Conservation (phyloP, 2,329 filamentous ascomycete species). For the Epicoccum sorghinum region DNA sequence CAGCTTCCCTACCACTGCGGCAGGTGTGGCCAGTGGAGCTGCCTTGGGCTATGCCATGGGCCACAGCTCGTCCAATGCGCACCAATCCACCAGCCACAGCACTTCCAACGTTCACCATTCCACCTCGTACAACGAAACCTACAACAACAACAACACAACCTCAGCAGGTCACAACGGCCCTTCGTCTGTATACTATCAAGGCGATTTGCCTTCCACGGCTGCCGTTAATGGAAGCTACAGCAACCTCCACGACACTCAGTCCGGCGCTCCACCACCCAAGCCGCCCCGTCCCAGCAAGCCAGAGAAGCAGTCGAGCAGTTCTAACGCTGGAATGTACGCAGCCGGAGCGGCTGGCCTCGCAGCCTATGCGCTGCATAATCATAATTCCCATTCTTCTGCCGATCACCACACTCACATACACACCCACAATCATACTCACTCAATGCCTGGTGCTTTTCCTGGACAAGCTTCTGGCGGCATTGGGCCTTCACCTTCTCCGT, state of each 20-base stretch:
- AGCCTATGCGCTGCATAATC: slow-evolving; percentile 53
- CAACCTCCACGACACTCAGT: slow-evolving; percentile 38
- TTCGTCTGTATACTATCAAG: slow-evolving; percentile 39
- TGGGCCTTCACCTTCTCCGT: slow-evolving; percentile 26
- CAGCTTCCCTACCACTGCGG: slow-evolving; percentile 43
- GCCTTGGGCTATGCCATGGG: slow-evolving; percentile 51
- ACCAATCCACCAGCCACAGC: slow-evolving; percentile 34
- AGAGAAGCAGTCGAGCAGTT: slow-evolving; percentile 53
- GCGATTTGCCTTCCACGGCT: slow-evolving; percentile 29
- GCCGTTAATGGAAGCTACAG: slow-evolving; percentile 42
- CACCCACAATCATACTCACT: slow-evolving; percentile 31
- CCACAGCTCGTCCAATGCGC: slow-evolving; percentile 38
- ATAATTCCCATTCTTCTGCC: slow-evolving; percentile 36
- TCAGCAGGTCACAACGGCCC: slow-evolving; percentile 5
- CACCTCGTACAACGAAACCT: slow-evolving; percentile 27
- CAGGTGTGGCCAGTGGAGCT: slow-evolving; percentile 48
- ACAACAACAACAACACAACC: neutral
- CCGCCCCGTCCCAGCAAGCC: slow-evolving; percentile 46
- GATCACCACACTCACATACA: slow-evolving; percentile 43
- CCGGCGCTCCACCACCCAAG: slow-evolving; percentile 37
- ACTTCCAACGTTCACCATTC: slow-evolving; percentile 32
- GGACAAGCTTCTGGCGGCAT: slow-evolving; percentile 26
- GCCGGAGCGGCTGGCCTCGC: slow-evolving; percentile 55
- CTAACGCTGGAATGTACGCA: slow-evolving; percentile 53
- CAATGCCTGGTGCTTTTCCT: slow-evolving; percentile 39